phyloP scores from a whole-genome alignment of 2,329 filamentous ascomycete genomes.

The Orbilia ellipsospora region DNA sequence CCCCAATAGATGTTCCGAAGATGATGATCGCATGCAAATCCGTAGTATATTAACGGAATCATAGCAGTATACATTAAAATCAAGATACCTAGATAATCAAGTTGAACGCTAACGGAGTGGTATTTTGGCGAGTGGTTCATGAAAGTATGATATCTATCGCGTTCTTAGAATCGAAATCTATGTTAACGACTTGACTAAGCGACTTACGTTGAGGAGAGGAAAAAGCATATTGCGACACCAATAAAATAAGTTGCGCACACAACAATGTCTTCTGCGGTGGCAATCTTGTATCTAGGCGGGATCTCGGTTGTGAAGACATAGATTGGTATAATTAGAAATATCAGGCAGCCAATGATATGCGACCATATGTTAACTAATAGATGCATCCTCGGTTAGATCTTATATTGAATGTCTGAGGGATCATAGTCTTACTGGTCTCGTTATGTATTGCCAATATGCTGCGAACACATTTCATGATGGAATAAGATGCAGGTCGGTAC shows the following conservation, averaged over 20 bases:
- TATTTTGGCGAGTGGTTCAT: conserved; percentile 68
- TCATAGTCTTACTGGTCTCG: conserved; percentile 60
- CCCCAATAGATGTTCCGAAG: conserved; percentile 62
- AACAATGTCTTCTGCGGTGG: conserved; percentile 62
- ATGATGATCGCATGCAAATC: conserved; percentile 64
- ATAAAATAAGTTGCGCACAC: conserved; percentile 65
- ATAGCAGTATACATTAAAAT: conserved; percentile 72
- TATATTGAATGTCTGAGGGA: not conserved
- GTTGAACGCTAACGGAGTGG: conserved; percentile 68
- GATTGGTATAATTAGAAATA: conserved; percentile 63
- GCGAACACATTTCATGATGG: conserved; percentile 58
- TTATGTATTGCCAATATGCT: conserved; percentile 61
- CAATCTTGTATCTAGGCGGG: conserved; percentile 61
- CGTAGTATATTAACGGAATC: conserved; percentile 70
- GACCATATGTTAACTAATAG: conserved; percentile 66
- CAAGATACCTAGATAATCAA: conserved; percentile 73
- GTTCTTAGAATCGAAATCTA: not conserved
- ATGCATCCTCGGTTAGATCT: not conserved
- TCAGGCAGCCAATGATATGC: conserved; percentile 63
- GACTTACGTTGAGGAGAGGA: conserved; percentile 64
- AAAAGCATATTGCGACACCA: conserved; percentile 65
- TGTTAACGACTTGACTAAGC: not conserved
- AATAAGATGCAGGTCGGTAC: conserved; percentile 18
- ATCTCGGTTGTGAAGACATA: conserved; percentile 62
- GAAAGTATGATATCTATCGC: conserved; percentile 68